Base-by-base conservation (phyloP, 352 stramenopile genomes). In the Pythium pyrilobum region DNA sequence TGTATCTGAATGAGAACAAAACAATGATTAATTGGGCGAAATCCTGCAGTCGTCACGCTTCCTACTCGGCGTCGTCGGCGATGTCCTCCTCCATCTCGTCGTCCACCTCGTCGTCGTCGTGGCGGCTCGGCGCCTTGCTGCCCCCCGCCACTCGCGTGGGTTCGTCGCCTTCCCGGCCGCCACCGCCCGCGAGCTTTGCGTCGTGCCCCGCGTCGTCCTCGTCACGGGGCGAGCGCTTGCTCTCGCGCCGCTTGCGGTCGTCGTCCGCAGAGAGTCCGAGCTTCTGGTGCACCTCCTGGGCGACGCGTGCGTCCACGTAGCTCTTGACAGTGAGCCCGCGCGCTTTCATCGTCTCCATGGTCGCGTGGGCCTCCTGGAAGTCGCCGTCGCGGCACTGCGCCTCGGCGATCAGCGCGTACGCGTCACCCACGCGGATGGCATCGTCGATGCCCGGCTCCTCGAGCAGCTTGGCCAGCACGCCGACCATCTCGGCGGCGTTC, bases 341-440 rank as follows among this genome's bases (percentile, higher is more conserved):
- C 15, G 69, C 51, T 21, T 77, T 77, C 87, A 97, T 97, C 28
- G 83, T 69, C 37, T 96, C 68, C 46, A 97, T 62, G 8, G 77
- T 60, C 45, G 88, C 74, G 7, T 83, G 64, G 33, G 74, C 76
- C 42, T 94, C 76, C n/a, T 71, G 54, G 18, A 80, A 64, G 28
- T 97, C 70, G 1, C 73, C 68, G 24, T 77, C 73, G 20, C 67
- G 54, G 57, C 85, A 87, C 38, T 95, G 85, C 7, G 77, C 74
- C 42, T 97, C 84, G 1, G 92, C 63, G 3, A 98, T 68, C 59
- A 97, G 70, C 6, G 85, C 86, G 48, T 91, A 97, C 15, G 76
- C 82, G 59, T 98, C 94, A 16, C 94, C 92, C 7, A 88, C 56
- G 5, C 92, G 83, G 31, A 98, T 88, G 8, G 85, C 86, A 24